These are phyloP conservation scores for Metschnikowia dekortorum DNA, from an alignment of 805 yeast species.

Conservation along the genomic window DNA sequence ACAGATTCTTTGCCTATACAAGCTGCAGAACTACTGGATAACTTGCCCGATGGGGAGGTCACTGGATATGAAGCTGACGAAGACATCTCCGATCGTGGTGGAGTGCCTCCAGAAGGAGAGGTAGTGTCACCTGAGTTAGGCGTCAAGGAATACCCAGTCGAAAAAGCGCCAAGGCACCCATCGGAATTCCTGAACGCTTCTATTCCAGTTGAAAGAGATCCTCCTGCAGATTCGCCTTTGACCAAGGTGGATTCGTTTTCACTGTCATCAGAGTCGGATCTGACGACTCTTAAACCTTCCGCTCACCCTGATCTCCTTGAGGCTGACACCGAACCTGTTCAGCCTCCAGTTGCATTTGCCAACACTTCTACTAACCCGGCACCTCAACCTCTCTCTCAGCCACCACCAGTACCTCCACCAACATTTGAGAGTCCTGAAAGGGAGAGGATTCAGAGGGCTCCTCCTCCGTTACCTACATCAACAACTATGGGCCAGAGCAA, in stretches of 20 bases:
- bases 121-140: neutral
- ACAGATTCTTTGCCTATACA: neutral
- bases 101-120: conserved; percentile 1
- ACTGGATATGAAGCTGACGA: conserved; percentile 76
- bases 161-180: neutral
- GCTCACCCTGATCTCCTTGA: neutral
- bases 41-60: conserved; percentile 21
- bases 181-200: neutral
- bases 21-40: neutral
- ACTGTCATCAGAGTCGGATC: conserved; percentile 2
- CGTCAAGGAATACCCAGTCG: neutral
- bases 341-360: conserved; percentile 12
- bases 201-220: conserved; percentile 3
- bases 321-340: neutral
- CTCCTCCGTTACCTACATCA: conserved; percentile 9
- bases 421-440: neutral
- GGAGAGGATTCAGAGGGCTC: neutral
- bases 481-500: too few species aligned
- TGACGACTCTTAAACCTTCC: neutral
- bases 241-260: conserved; percentile 1
- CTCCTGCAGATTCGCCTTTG: conserved; percentile 11
- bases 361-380: neutral
- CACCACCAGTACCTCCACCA: neutral
- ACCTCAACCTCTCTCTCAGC: neutral
- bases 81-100: conserved; percentile 32